Base-by-base conservation (phyloP, 2,329 filamentous ascomycete genomes). In the Diaporthe velutina region DNA sequence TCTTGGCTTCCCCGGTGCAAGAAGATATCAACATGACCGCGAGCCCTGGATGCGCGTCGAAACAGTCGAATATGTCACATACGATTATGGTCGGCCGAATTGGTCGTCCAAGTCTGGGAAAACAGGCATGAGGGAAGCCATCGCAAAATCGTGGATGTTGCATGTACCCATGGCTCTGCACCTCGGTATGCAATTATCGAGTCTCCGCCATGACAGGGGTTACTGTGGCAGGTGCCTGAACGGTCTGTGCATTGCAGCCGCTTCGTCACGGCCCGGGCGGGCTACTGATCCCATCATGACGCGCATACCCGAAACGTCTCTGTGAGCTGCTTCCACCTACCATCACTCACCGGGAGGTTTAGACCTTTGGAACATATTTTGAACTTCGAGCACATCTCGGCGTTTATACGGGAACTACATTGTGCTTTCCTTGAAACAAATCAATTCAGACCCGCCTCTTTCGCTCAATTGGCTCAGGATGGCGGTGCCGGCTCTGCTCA, bases 401-500 rank as follows among this genome's bases (percentile, higher is more conserved):
- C 5, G 35, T 40, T 13, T 52, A 0, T 28, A 19, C 9, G 54
- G 33, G n/a, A 22, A 19, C 8, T 68, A 2, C 2, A 4, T 48
- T 30, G 8, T 28, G n/a, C n/a, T 28, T 28, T 2, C 4, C 8
- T 2, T 6, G 28, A 54, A n/a, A 38, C 48, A 2, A 40, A 28
- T 40, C n/a, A 15, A 17, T 30, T 15, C 9, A 8, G 17, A 22
- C 13, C 17, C 28, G 35, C 22, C n/a, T 12, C 9, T 9, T 28
- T 19, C 8, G 15, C 2, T 22, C 64, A 40, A 40, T 45, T 40
- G 55, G 60, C 15, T 57, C 54, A 76, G 71, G 74, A 93, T 96
- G 93, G 89, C 93, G 76, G 85, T 98, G 28, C 95, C 95, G 8
- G 83, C 88, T n/a, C 85, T 98, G 78, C 90, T 90, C 77, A 89